Evolutionary conservation across 1,284 basidiomycete genomes (phyloP), one percentile per base, ranked within the genome.

Genomic region (Rhodotorula sp.): DNA sequence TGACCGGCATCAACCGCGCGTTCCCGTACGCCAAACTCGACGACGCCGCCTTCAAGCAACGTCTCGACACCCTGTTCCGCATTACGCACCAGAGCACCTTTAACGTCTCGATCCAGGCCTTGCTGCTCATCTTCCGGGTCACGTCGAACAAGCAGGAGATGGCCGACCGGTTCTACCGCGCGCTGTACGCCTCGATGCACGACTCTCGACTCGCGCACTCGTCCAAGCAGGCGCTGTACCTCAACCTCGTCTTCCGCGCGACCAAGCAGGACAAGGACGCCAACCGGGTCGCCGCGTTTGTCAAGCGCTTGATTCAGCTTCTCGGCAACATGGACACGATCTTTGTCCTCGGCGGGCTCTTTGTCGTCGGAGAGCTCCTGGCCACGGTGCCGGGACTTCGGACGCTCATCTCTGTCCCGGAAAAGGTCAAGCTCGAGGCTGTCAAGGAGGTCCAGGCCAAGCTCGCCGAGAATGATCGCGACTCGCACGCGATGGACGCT

Each of bases 201-300:
- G 95, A 99, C 78, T 83, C 84, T 0, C 88, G 96, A 18, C 85
- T 99, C 8, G 85, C 88, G 24, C 85, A 85, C 2, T 93, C 93
- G 24, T 91, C 90, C 44, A 98, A 99, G 80, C 94, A 98, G 80
- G 93, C 95, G 14, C 92, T 99, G 89, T 99, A 97, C 81, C 86
- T 99, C 75, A 99, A 99, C 80, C 83, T 99, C 29, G 82, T 98
- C 29, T 95, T 96, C 86, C 95, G 93, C 79, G 89, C 92, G 24
- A 82, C 98, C 76, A 96, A 96, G 81, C 85, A 85, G 5, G 95
- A 97, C 78, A 80, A 80, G 18, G 87, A 87, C 64, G 75, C 81
- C 0, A 86, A 86, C 68, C 85, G 93, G 26, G 86, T 91, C 15
- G 88, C 88, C 80, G 92, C 93, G 0, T 88, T 98, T 69, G 86